Evolutionary conservation across 2,329 filamentous ascomycete genomes (phyloP).

Genomic region (Dothistroma pini): DNA sequence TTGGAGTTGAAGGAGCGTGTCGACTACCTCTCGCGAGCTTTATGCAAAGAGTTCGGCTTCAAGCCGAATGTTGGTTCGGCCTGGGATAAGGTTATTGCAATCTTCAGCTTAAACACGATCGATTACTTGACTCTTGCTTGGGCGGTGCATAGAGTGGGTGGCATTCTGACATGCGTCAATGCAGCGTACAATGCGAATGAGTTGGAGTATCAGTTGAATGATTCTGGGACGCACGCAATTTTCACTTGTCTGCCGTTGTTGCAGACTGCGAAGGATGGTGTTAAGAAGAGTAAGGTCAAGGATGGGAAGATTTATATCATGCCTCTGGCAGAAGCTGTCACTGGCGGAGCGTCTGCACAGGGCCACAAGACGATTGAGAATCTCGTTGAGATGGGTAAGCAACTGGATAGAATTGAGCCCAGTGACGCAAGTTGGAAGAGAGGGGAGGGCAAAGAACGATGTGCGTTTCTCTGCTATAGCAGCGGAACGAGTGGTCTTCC

Average conservation of each 20-base stretch:
- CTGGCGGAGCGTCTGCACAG: conserved; percentile 47
- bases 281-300: conserved; percentile 60
- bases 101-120: conserved; percentile 81
- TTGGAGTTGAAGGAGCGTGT: conserved; percentile 62
- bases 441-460: conserved; percentile 64
- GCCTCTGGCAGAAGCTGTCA: conserved; percentile 57
- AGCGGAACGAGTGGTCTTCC: conserved; percentile 76
- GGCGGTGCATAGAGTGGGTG: conserved; percentile 71
- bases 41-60: conserved; percentile 70
- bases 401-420: conserved; percentile 50
- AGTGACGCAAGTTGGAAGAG: conserved; percentile 55
- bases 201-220: conserved; percentile 67
- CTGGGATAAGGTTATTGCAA: conserved; percentile 74
- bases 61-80: conserved; percentile 65
- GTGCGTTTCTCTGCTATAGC: conserved; percentile 75
- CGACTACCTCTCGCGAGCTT: conserved; percentile 62
- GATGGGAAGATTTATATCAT: conserved; percentile 65
- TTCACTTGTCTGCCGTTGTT: conserved; percentile 70
- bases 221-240: conserved; percentile 64
- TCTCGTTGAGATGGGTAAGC: conserved; percentile 58
- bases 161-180: conserved; percentile 70
- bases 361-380: conserved; percentile 64
- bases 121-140: conserved; percentile 71
- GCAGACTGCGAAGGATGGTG: conserved; percentile 60
- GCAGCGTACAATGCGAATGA: conserved; percentile 68